Conservation (phyloP, 2,329 filamentous ascomycete species). For the Xylaria sp. region DNA sequence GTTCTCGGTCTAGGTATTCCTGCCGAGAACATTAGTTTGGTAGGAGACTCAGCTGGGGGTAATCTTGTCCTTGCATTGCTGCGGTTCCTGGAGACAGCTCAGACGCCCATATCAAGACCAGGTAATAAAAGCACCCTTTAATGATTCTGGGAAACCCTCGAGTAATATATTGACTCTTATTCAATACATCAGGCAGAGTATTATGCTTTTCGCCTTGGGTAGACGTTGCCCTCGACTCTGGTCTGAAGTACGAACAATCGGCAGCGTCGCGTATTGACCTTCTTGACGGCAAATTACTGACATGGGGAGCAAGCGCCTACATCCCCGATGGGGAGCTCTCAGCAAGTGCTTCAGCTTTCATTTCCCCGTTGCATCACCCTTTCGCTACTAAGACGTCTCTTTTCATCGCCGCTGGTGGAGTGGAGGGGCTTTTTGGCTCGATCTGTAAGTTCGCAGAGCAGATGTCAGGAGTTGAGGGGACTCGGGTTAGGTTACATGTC, state of each 20-base stretch:
- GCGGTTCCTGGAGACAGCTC: conserved; percentile 35
- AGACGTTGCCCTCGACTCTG: no score
- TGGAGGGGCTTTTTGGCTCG: conserved; percentile 37
- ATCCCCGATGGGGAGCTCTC: conserved; percentile 27
- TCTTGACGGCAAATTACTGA: conserved; percentile 36
- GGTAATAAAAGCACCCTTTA: conserved; percentile 9
- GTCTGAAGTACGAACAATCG: no score
- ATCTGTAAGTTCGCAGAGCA: conserved; percentile 37
- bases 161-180: no score
- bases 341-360: conserved; percentile 31
- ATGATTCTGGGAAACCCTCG: no score
- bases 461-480: conserved; percentile 36
- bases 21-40: conserved; percentile 32
- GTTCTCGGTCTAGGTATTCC: conserved; percentile 18
- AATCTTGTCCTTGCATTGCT: conserved; percentile 31
- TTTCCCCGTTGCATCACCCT: conserved; percentile 42
- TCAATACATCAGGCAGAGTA: no score
- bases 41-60: conserved; percentile 40
- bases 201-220: no score
- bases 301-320: conserved; percentile 42
- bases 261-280: conserved; percentile 29
- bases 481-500: conserved; percentile 33
- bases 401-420: conserved; percentile 37
- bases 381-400: conserved; percentile 39
- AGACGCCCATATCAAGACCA: conserved; percentile 32